Evolutionary conservation across 495 filamentous ascomycete species (phyloP).

Genomic region (Cercophora newfieldiana): DNA sequence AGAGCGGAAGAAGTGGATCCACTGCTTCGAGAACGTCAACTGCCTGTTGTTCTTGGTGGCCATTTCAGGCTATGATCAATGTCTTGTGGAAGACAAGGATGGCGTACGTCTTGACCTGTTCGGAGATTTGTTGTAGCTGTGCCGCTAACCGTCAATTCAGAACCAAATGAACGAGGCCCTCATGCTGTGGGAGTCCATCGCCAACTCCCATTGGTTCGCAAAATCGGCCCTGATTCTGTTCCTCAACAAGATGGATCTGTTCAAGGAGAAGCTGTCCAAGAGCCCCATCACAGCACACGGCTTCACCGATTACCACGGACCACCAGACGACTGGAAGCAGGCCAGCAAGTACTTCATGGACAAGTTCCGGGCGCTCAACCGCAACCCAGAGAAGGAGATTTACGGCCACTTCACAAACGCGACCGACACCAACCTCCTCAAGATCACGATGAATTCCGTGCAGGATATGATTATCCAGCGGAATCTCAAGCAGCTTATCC

Average conservation of each 20-base stretch:
- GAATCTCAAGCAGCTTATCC: constrained; percentile 90
- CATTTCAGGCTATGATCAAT: constrained; percentile 96
- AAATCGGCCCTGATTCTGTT: constrained; percentile 96
- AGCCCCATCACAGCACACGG: constrained; percentile 82
- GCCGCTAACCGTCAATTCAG: constrained; percentile 47
- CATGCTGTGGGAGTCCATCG: constrained; percentile 96
- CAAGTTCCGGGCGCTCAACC: constrained; percentile 83
- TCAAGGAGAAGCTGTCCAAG: constrained; percentile 80
- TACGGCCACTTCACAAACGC: constrained; percentile 95
- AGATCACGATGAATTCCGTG: constrained; percentile 95
- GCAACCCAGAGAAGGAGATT: constrained; percentile 82
- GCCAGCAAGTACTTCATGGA: constrained; percentile 85
- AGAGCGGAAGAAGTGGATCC: constrained; percentile 99
- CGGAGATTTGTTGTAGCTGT: not conserved
- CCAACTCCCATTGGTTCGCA: constrained; percentile 97
- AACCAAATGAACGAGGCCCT: constrained; percentile 99
- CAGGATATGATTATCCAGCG: constrained; percentile 99
- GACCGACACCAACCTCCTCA: constrained; percentile 91
- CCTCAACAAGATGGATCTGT: constrained; percentile 98
- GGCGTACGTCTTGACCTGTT: constrained; percentile 62
- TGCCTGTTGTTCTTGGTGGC: constrained; percentile 93
- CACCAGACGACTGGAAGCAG: constrained; percentile 52
- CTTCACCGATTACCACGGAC: constrained; percentile 83
- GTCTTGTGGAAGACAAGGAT: constrained; percentile 94
- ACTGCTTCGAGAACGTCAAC: constrained; percentile 97